Evolutionary conservation across 768 basidiomycete species (phyloP).

Genomic region (Butyriboletus loyo): DNA sequence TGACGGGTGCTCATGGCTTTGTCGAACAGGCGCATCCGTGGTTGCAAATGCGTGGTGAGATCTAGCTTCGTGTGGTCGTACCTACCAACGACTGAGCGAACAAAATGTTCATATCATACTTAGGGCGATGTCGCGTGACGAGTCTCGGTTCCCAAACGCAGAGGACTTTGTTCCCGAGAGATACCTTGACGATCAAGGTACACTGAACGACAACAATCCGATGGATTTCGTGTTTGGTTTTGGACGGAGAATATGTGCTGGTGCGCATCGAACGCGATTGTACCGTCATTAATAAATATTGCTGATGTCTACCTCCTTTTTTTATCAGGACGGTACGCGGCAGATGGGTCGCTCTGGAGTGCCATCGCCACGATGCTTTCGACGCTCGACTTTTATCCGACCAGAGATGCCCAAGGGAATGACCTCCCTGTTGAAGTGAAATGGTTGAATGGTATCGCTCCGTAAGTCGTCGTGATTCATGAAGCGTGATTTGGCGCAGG

Average conservation of each 20-base stretch:
- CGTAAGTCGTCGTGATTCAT: no score
- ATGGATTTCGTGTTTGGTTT: slow-evolving; percentile 10
- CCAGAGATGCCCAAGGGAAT: slow-evolving; percentile 1
- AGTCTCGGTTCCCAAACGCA: slow-evolving; percentile 8
- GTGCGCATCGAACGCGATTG: background rate
- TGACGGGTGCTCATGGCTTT: background rate
- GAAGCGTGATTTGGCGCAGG: no score
- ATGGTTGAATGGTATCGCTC: slow-evolving; percentile 5
- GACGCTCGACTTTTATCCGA: slow-evolving; percentile 2
- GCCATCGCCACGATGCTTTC: slow-evolving; percentile 12
- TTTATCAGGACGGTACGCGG: background rate
- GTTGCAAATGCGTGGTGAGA: slow-evolving; percentile 13
- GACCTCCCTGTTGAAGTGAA: background rate
- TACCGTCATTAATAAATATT: background rate
- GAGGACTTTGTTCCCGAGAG: slow-evolving; percentile 6
- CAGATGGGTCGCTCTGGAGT: slow-evolving; percentile 1
- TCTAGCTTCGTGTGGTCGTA: background rate
- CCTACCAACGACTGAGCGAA: background rate
- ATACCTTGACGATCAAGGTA: slow-evolving; percentile 3
- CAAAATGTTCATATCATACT: no score
- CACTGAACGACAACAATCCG: slow-evolving; percentile 1
- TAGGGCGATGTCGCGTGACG: slow-evolving; percentile 13
- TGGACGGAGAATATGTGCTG: slow-evolving; percentile 3
- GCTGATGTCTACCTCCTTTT: background rate
- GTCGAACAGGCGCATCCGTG: slow-evolving; percentile 4